These are phyloP conservation scores for Pythium graminicola DNA, from an alignment of 352 stramenopile genomes.

Conservation along the genomic window DNA sequence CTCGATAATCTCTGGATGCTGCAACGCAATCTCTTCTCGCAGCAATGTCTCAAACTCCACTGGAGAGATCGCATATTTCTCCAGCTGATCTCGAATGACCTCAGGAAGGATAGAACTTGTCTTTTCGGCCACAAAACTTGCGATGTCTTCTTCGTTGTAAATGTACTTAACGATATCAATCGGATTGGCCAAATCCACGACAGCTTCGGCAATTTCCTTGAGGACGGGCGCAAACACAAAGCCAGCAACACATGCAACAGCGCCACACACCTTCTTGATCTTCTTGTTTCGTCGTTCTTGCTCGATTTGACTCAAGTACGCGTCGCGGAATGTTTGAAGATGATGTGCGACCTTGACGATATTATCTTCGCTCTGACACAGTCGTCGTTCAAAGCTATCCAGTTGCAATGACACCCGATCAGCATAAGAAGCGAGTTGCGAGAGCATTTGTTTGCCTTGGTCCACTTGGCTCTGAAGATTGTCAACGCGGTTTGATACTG, in stretches of 20 bases:
- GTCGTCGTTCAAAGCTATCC: not conserved
- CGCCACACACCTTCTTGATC: slow-evolving; percentile 22
- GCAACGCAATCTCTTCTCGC: slow-evolving; percentile 6
- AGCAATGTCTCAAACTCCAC: slow-evolving; percentile 23
- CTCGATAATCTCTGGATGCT: not conserved
- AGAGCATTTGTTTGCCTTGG: not conserved
- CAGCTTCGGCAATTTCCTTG: slow-evolving; percentile 21
- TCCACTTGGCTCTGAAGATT: not conserved
- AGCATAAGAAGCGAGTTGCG: not conserved
- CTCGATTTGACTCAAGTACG: slow-evolving; percentile 7
- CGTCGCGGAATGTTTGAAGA: slow-evolving; percentile 1
- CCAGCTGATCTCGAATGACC: slow-evolving; percentile 1
- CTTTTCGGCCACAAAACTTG: slow-evolving; percentile 7
- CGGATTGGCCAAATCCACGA: slow-evolving; percentile 26
- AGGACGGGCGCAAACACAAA: slow-evolving; percentile 24
- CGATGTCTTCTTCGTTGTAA: slow-evolving; percentile 17
- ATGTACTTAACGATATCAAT: slow-evolving; percentile 18
- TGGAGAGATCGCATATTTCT: slow-evolving; percentile 8
- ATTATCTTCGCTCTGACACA: slow-evolving; percentile 2
- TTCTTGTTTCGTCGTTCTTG: slow-evolving; percentile 19
- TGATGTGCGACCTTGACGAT: not conserved
- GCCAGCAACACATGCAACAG: slow-evolving; percentile 16
- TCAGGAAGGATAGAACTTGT: not conserved
- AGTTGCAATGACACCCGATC: not conserved
- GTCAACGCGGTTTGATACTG: not conserved